Conservation (phyloP, 176 grass and related monocot species). For the Microstegium vimineum region DNA sequence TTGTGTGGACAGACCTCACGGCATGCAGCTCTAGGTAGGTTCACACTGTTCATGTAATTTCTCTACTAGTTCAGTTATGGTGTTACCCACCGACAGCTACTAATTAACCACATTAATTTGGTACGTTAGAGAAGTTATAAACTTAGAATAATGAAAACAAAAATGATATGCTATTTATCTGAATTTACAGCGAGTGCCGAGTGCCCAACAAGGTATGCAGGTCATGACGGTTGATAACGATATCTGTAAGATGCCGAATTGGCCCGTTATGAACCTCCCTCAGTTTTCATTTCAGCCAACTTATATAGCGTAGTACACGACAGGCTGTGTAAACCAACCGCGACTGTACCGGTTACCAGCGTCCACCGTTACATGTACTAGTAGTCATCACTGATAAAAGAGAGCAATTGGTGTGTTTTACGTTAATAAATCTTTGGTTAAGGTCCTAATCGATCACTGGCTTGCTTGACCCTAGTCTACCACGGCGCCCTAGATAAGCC, state of each 20-base stretch:
- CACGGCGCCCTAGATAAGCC: constrained; percentile 15
- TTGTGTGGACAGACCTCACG: neutral
- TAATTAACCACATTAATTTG: neutral
- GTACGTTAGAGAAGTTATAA: neutral
- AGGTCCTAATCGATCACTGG: constrained; percentile 38
- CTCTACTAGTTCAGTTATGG: neutral
- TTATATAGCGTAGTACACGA: too few species aligned
- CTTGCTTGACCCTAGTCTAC: constrained; percentile 22
- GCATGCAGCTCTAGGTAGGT: neutral
- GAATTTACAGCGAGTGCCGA: too few species aligned
- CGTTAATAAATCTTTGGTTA: constrained; percentile 5
- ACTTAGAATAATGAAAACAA: too few species aligned
- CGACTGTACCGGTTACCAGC: too few species aligned
- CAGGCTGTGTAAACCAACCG: too few species aligned
- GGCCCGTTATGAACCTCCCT: neutral
- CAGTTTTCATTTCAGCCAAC: neutral
- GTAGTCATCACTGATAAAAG: neutral
- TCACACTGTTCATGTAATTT: neutral
- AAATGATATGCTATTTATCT: too few species aligned
- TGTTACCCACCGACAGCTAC: neutral
- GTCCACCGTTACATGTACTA: neutral
- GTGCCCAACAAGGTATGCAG: too few species aligned
- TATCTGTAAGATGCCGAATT: too few species aligned
- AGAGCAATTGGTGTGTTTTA: neutral
- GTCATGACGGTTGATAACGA: too few species aligned